Conservation (phyloP, 495 filamentous ascomycete species). For the Xylaria palmicola region DNA sequence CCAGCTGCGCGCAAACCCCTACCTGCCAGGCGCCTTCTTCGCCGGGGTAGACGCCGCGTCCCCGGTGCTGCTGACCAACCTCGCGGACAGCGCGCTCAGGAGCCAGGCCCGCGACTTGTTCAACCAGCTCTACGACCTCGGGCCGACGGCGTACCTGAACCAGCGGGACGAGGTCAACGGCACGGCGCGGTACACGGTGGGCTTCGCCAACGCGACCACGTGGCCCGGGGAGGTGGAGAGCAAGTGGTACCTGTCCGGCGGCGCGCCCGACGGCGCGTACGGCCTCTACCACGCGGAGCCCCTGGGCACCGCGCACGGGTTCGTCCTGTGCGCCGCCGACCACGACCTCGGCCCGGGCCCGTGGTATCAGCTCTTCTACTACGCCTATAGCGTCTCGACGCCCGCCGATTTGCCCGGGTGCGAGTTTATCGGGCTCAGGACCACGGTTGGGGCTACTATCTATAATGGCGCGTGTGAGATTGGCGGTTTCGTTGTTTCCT, state of each 20-base stretch:
- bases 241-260: neutral
- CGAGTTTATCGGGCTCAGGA: slow-evolving; percentile 14
- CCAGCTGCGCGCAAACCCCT: slow-evolving; percentile 14
- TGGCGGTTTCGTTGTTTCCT: neutral
- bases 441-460: slow-evolving; percentile 16
- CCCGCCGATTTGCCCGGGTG: slow-evolving; percentile 8
- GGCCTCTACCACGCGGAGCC: slow-evolving; percentile 4
- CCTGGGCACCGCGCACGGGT: slow-evolving; percentile 6
- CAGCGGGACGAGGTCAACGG: slow-evolving; percentile 7
- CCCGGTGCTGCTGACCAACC: slow-evolving; percentile 12
- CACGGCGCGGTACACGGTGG: slow-evolving; percentile 14
- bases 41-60: slow-evolving; percentile 16
- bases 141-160: slow-evolving; percentile 17
- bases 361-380: slow-evolving; percentile 19
- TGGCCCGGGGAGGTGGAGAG: slow-evolving; percentile 14
- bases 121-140: slow-evolving; percentile 18
- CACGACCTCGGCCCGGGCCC: slow-evolving; percentile 6
- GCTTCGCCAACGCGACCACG: slow-evolving; percentile 14
- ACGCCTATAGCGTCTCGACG: neutral
- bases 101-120: neutral
- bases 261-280: neutral
- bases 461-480: slow-evolving; percentile 16
- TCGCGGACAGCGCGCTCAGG: neutral
- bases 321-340: slow-evolving; percentile 13
- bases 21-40: slow-evolving; percentile 9